phyloP scores from a whole-genome alignment of 495 filamentous ascomycete species.

The Hypoxylon fragiforme region DNA sequence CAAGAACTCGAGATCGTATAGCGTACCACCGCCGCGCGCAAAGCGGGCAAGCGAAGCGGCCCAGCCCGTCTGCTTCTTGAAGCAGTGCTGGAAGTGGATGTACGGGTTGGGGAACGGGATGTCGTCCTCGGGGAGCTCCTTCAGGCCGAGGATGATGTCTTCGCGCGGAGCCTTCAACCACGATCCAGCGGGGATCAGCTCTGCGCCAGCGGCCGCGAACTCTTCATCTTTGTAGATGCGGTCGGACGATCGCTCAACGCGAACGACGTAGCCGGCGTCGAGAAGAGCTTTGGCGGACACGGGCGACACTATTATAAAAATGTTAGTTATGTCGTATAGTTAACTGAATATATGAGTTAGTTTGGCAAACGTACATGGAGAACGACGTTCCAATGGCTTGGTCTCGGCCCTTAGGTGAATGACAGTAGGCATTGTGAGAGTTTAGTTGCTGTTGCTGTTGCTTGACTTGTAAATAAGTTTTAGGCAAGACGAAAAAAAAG shows the following conservation, averaged over 20 bases:
- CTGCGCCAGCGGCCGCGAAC: slow-evolving; percentile 66
- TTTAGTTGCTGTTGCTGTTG: too few species aligned
- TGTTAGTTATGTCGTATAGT: background rate
- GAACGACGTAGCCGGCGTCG: slow-evolving; percentile 80
- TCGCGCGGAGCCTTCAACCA: slow-evolving; percentile 77
- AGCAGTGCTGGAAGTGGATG: slow-evolving; percentile 74
- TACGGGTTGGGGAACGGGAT: slow-evolving; percentile 84
- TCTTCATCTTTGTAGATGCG: slow-evolving; percentile 83
- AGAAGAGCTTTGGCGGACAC: slow-evolving; percentile 70
- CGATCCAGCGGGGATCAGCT: slow-evolving; percentile 76
- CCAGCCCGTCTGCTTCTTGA: slow-evolving; percentile 75
- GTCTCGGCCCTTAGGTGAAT: slow-evolving; percentile 53
- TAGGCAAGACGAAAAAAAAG: too few species aligned
- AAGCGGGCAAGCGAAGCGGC: slow-evolving; percentile 79
- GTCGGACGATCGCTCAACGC: slow-evolving; percentile 76
- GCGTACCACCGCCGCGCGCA: slow-evolving; percentile 76
- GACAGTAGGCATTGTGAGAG: slow-evolving; percentile 35
- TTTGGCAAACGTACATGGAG: slow-evolving; percentile 60
- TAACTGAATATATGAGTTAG: background rate
- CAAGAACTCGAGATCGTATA: slow-evolving; percentile 93
- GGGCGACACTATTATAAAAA: background rate
- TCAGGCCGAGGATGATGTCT: slow-evolving; percentile 87
- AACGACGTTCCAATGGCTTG: slow-evolving; percentile 63
- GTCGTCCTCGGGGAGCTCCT: slow-evolving; percentile 84
- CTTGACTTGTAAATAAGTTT: too few species aligned